Percentiles rank a stretch among this genome's conserved stretches.
phyloP scores from a whole-genome alignment of 2,329 filamentous ascomycete genomes.

The Thelonectria rubi region DNA sequence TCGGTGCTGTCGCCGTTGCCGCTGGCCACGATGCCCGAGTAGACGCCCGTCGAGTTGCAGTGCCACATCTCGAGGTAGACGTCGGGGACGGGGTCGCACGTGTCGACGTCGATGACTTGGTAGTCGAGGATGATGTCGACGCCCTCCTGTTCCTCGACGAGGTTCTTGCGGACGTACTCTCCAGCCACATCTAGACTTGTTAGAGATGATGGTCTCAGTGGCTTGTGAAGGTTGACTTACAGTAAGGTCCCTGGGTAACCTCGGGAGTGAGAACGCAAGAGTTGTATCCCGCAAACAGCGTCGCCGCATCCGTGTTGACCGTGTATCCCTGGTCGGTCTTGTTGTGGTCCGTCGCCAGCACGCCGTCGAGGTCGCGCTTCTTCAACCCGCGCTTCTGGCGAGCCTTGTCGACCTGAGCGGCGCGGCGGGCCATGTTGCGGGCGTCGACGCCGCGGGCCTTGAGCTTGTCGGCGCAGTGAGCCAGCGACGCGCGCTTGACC shows the following conservation, averaged over 20 bases:
- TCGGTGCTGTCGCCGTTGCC: constrained; percentile 57
- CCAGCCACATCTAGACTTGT: constrained; percentile 41
- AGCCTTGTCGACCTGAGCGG: constrained; percentile 51
- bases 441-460: constrained; percentile 56
- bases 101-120: constrained; percentile 55
- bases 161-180: constrained; percentile 48
- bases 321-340: constrained; percentile 48
- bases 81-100: constrained; percentile 52
- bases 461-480: constrained; percentile 57
- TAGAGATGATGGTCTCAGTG: background rate
- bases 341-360: constrained; percentile 50
- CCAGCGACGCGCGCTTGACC: constrained; percentile 52
- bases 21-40: constrained; percentile 51
- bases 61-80: constrained; percentile 58
- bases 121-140: constrained; percentile 54
- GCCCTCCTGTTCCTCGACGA: constrained; percentile 53
- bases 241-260: constrained; percentile 59
- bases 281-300: constrained; percentile 51
- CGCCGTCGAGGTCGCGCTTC: constrained; percentile 46
- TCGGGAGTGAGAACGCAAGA: constrained; percentile 61
- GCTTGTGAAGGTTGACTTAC: constrained; percentile 32
- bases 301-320: constrained; percentile 42
- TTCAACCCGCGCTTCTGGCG: constrained; percentile 49
- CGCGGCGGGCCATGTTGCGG: constrained; percentile 56
- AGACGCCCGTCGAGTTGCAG: constrained; percentile 58